These are phyloP conservation scores for Nissolia schottii DNA, from an alignment of 306 rosid genomes.

Conservation along the genomic window DNA sequence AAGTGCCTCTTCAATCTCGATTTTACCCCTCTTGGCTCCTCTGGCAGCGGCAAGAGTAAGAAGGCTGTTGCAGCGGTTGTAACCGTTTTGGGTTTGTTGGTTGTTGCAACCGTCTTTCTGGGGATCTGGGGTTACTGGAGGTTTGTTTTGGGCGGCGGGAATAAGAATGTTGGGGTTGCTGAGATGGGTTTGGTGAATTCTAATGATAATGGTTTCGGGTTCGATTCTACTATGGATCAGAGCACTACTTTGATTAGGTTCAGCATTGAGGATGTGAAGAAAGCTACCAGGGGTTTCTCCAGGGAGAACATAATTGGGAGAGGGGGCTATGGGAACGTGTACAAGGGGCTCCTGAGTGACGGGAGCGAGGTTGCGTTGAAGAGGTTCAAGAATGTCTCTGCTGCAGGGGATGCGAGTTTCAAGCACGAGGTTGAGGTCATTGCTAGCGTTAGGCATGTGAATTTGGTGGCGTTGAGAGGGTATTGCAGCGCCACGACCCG, in stretches of 20 bases:
- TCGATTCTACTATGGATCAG: slow-evolving; percentile 65
- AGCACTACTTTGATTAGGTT: slow-evolving; percentile 69
- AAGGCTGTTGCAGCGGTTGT: slow-evolving; percentile 34
- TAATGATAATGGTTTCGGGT: background rate
- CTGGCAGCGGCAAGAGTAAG: background rate
- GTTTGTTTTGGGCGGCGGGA: slow-evolving; percentile 8
- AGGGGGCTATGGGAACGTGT: slow-evolving; percentile 97
- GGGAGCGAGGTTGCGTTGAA: slow-evolving; percentile 87
- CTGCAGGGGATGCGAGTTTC: slow-evolving; percentile 74
- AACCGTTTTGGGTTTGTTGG: slow-evolving; percentile 27
- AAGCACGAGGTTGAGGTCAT: slow-evolving; percentile 90
- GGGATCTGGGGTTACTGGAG: slow-evolving; percentile 45
- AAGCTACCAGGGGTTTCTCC: slow-evolving; percentile 68
- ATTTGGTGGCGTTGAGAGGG: slow-evolving; percentile 82
- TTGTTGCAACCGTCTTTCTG: background rate
- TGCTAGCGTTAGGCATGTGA: slow-evolving; percentile 89
- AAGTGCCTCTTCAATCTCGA: slow-evolving; percentile 55
- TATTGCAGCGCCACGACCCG: slow-evolving; percentile 76
- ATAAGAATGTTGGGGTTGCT: slow-evolving; percentile 15
- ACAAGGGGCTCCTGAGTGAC: slow-evolving; percentile 59
- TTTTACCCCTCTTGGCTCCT: background rate
- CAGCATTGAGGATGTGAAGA: slow-evolving; percentile 61
- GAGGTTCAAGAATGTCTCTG: slow-evolving; percentile 93
- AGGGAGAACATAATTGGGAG: slow-evolving; percentile 71
- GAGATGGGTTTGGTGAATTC: slow-evolving; percentile 41